Conservation (phyloP, 2,329 filamentous ascomycete species). For the Ploettnerulaceae sp. region DNA sequence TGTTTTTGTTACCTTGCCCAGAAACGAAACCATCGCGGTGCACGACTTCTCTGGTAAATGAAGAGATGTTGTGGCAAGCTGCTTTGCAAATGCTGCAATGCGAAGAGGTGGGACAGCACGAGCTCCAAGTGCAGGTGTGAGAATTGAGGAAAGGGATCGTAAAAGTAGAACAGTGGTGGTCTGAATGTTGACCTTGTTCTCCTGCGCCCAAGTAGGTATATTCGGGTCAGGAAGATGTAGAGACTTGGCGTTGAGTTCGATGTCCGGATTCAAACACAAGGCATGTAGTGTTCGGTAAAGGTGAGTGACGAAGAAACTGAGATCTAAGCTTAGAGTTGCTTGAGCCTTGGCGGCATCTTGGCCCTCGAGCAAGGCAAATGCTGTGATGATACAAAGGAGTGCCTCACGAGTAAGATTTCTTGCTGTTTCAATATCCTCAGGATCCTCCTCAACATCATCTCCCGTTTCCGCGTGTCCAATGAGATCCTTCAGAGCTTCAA, state of each 20-base stretch:
- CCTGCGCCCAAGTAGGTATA: constrained; percentile 40
- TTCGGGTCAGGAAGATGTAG: constrained; percentile 66
- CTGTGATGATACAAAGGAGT: constrained; percentile 91
- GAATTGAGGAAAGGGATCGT: constrained; percentile 74
- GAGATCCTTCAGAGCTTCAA: constrained; percentile 91
- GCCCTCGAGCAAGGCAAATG: constrained; percentile 90
- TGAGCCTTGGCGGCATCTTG: constrained; percentile 88
- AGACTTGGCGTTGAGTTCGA: constrained; percentile 74
- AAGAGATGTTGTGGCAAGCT: constrained; percentile 74
- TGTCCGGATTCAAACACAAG: constrained; percentile 74
- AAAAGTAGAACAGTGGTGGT: constrained; percentile 91
- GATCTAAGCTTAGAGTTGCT: constrained; percentile 76
- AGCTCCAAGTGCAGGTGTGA: constrained; percentile 70
- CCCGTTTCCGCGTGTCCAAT: constrained; percentile 68
- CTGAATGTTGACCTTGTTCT: constrained; percentile 83
- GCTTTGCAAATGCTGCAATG: constrained; percentile 89
- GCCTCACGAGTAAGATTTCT: constrained; percentile 81
- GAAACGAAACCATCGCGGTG: constrained; percentile 70
- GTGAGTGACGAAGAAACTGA: constrained; percentile 92
- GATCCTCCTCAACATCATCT: constrained; percentile 40
- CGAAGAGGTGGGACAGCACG: constrained; percentile 74
- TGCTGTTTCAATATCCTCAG: constrained; percentile 47
- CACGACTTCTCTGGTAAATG: constrained; percentile 89
- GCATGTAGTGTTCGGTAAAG: constrained; percentile 82
- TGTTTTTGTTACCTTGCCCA: constrained; percentile 72